Percentiles rank a stretch among this genome's conserved stretches.
These are phyloP conservation scores for Chrysosporium keratinophilum DNA, from an alignment of 2,329 filamentous ascomycete genomes.

Conservation along the genomic window DNA sequence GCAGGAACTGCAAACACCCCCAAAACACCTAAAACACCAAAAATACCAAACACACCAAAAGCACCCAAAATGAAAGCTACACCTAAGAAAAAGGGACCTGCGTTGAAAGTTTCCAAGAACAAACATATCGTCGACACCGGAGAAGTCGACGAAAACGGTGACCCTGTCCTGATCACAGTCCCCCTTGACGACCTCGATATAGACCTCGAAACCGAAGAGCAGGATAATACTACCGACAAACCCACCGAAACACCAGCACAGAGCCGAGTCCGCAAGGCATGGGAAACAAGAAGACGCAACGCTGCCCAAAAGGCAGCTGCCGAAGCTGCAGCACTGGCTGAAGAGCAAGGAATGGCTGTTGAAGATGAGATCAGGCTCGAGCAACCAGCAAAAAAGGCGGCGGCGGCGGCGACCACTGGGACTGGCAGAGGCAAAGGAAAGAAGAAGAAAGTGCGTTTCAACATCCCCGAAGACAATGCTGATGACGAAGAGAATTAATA, in stretches of 20 bases:
- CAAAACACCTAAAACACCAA: background rate
- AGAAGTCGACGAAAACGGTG: background rate
- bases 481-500: background rate
- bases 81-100: background rate
- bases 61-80: background rate
- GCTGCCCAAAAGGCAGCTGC: background rate
- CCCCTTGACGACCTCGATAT: background rate
- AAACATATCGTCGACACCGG: background rate
- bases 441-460: conserved; percentile 13
- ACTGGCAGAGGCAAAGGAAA: background rate
- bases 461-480: conserved; percentile 6
- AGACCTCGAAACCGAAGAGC: background rate
- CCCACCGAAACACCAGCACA: background rate
- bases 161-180: background rate
- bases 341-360: background rate
- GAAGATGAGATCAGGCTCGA: background rate
- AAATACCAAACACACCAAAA: background rate
- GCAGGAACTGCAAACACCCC: background rate
- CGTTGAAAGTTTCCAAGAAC: background rate
- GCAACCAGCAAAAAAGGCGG: background rate
- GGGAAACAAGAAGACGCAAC: conserved; percentile 2
- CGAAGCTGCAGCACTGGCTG: background rate
- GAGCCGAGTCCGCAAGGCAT: background rate
- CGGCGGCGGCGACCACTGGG: background rate
- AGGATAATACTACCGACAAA: background rate